A percentile compares a stretch with the other conserved stretches of the same genome.
phyloP scores from a whole-genome alignment of 768 basidiomycete genomes.

The Galerina sulciceps region DNA sequence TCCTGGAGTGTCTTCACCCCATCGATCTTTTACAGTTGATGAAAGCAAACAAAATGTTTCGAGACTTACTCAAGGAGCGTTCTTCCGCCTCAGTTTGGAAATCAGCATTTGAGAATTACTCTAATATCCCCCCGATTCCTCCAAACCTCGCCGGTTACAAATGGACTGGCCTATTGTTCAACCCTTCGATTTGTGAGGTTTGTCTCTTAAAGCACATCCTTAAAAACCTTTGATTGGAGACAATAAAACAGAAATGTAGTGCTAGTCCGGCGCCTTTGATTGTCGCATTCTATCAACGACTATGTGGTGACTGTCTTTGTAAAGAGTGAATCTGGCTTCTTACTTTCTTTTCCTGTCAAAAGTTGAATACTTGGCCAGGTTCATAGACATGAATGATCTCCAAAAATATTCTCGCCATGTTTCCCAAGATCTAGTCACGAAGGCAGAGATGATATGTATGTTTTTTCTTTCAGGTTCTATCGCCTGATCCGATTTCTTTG shows the following conservation, averaged over 20 bases:
- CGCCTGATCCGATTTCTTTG: no score
- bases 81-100: background rate
- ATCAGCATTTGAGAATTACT: background rate
- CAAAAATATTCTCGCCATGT: no score
- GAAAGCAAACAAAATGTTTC: background rate
- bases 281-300: background rate
- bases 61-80: background rate
- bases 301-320: background rate
- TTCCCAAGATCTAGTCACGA: no score
- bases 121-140: background rate
- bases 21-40: constrained; percentile 2
- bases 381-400: background rate
- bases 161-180: constrained; percentile 9
- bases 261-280: background rate
- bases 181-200: constrained; percentile 1
- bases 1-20: constrained; percentile 9
- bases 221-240: background rate
- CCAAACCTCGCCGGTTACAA: background rate
- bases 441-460: no score
- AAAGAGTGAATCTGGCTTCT: background rate
- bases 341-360: no score
- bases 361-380: background rate
- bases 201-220: background rate
- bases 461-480: no score
- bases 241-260: background rate